These are phyloP conservation scores for Ulota crispa DNA, from an alignment of 225 moss, liverwort and hornwort genomes.

Conservation along the genomic window DNA sequence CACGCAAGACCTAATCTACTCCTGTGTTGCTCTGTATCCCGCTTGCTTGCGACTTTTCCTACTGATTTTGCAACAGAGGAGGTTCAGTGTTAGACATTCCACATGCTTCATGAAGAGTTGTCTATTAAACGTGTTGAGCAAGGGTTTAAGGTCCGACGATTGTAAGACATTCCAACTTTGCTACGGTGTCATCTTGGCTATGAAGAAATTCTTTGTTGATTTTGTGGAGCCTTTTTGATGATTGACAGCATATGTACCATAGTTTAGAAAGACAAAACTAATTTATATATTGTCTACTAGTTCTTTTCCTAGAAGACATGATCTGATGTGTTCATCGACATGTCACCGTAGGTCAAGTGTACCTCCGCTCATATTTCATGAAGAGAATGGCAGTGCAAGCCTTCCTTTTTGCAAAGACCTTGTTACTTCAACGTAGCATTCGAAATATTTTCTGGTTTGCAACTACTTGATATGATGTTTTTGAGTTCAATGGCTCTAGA, in stretches of 20 bases:
- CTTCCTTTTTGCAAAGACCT: conserved; percentile 6
- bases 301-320: conserved; percentile 21
- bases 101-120: background rate
- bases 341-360: conserved; percentile 9
- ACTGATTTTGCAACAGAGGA: background rate
- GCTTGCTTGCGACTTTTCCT: conserved; percentile 3
- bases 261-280: conserved; percentile 8
- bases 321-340: background rate
- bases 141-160: background rate
- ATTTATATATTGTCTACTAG: background rate
- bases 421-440: conserved; percentile 1
- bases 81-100: background rate
- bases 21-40: background rate
- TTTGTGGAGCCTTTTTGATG: conserved; percentile 23
- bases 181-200: conserved; percentile 16
- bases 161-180: conserved; percentile 5
- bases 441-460: background rate
- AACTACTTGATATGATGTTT: background rate
- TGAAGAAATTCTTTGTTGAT: conserved; percentile 24
- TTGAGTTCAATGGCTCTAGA: background rate
- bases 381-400: conserved; percentile 25
- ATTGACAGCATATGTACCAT: conserved; percentile 33
- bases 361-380: background rate
- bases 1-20: background rate
- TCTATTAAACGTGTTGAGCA: conserved; percentile 7